Base-by-base conservation (phyloP, 2,329 filamentous ascomycete genomes). In the Emericellopsis atlantica region DNA sequence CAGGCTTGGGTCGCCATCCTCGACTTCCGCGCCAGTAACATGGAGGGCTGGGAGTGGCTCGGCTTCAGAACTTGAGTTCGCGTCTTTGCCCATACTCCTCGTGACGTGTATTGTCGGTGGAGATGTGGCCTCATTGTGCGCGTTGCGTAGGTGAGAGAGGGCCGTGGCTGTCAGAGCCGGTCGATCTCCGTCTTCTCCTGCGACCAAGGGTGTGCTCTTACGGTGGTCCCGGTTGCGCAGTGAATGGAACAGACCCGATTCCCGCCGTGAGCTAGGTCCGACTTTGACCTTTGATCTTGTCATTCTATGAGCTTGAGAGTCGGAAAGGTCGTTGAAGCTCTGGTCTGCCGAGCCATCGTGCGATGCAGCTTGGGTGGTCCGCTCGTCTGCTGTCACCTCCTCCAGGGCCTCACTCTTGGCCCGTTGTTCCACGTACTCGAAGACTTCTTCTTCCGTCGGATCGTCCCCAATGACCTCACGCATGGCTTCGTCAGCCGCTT, bases 221-320 rank as follows among this genome's bases (percentile, higher is more conserved):
- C 42, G 45, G 31, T 53, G 54, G 24, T 48, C 48, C 21, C 51
- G 51, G 45, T 54, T 55, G 26, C 57, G 56, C 22, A 58, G 48
- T 14, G 55, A 53, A 39, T 55, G 54, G 26, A 29, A 29, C 12
- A 29, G 26, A 9, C 26, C 26, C 12, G 26, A 29, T 29, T 29
- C 26, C 12, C 31, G 50, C 49, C 9, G 51, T 51, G 37, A 54
- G 54, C 32, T 45, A 34, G 45, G 45, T 22, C 42, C 43, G 21
- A 37, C 40, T 15, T 44, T 43, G 36, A 37, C 23, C 39, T 37
- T 45, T 29, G 43, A 36, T 47, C 44, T 41, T 40, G 21, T 32
- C 40, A 37, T 43, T 40, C 33, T 29, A 11, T 42, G 37, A 14
- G 31, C 32, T 15, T 42, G 31, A 9, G 40, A 33, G 11, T 29